phyloP scores from a whole-genome alignment of 345 rosid genomes.

The Sisymbrium altissimum region DNA sequence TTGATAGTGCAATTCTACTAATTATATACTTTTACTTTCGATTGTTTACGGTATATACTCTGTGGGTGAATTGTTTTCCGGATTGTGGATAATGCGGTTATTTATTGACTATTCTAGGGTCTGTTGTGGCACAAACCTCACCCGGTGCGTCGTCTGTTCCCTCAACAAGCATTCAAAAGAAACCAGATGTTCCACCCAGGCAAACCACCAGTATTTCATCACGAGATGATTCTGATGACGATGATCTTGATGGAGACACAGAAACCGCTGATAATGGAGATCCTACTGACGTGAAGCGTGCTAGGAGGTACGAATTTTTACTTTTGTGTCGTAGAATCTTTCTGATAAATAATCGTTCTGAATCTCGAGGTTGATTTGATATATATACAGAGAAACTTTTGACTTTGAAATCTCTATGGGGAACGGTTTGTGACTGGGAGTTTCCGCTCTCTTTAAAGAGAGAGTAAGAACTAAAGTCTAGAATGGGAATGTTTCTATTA shows the following conservation, averaged over 20 bases:
- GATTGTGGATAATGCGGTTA: constrained; percentile 1
- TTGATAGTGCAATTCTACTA: not conserved
- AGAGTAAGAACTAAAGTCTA: not conserved
- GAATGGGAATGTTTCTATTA: not conserved
- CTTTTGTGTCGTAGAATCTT: not conserved
- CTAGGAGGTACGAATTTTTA: constrained; percentile 49
- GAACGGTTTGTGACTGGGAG: not conserved
- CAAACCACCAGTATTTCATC: constrained; percentile 86
- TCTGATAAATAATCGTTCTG: not conserved
- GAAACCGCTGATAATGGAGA: constrained; percentile 42
- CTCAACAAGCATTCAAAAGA: constrained; percentile 39
- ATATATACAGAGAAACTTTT: not conserved
- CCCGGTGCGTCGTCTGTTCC: constrained; percentile 29
- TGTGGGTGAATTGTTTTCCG: not conserved
- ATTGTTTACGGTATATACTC: not conserved
- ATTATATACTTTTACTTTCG: not conserved
- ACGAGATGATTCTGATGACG: constrained; percentile 87
- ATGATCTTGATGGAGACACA: constrained; percentile 76
- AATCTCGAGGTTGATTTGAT: not conserved
- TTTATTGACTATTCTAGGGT: constrained; percentile 13
- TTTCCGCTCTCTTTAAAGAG: not conserved
- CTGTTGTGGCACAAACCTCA: constrained; percentile 26
- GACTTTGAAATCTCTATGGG: not conserved
- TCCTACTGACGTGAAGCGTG: constrained; percentile 66
- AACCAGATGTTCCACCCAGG: constrained; percentile 48